phyloP scores from a whole-genome alignment of 2,329 filamentous ascomycete species.

The Bertia moriformis region DNA sequence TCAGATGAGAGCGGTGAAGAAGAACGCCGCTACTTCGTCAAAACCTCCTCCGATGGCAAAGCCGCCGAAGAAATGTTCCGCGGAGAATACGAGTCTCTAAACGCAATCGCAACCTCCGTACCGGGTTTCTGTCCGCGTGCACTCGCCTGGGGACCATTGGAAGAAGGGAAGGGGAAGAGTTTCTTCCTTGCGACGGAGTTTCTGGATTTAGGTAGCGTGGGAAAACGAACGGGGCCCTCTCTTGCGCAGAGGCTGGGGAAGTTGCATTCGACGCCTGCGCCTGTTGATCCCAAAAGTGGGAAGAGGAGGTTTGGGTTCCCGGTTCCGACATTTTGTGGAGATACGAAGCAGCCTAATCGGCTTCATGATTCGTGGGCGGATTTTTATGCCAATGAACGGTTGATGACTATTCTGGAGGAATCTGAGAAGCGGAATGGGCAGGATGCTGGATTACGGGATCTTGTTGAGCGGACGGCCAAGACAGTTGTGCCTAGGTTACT shows the following conservation, averaged over 20 bases:
- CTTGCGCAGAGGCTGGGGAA: conserved; percentile 65
- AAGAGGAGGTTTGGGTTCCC: conserved; percentile 69
- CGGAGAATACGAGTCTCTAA: conserved; percentile 74
- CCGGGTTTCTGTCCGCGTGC: conserved; percentile 64
- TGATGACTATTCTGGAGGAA: conserved; percentile 47
- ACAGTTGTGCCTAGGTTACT: conserved; percentile 65
- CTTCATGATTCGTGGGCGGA: conserved; percentile 65
- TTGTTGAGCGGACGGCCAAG: conserved; percentile 50
- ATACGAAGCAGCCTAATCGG: conserved; percentile 67
- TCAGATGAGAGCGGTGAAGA: conserved; percentile 5
- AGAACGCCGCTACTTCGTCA: conserved; percentile 20
- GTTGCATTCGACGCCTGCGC: conserved; percentile 64
- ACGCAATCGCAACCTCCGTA: conserved; percentile 60
- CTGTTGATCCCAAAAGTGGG: conserved; percentile 40
- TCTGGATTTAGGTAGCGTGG: conserved; percentile 42
- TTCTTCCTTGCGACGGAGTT: conserved; percentile 65
- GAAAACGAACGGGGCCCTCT: conserved; percentile 19
- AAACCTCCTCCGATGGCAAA: conserved; percentile 14
- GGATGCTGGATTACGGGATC: conserved; percentile 42
- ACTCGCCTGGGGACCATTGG: conserved; percentile 52
- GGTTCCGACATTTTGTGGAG: conserved; percentile 71
- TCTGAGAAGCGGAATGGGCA: conserved; percentile 45
- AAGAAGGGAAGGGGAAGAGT: not conserved
- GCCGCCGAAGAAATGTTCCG: conserved; percentile 20
- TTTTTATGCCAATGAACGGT: conserved; percentile 67